Evolutionary conservation across 805 yeast species (phyloP), one percentile per base, ranked within the genome.

Genomic region (Candida jianshihensis): DNA sequence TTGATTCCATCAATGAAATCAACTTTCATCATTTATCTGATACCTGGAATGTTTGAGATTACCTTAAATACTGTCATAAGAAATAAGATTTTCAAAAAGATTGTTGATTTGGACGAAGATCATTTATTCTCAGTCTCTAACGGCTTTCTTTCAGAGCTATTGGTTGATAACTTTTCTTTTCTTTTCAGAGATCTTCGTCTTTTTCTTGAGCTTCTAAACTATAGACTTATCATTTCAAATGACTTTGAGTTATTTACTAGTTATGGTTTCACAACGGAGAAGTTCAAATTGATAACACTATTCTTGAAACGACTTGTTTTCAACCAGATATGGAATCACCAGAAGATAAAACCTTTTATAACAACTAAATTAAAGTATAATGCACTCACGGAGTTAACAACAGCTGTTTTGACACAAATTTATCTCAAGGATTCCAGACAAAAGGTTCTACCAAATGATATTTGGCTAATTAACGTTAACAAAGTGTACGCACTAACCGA

Each of bases 341-440:
- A 44, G 7, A 42, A 40, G 28, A 34, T 46, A 12, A 32, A 27
- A 17, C 26, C 6, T 5, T 5, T 30, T 12, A 11, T 33, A 12
- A 15, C 24, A 15, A 15, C 6, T 11, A 10, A 26, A n/a, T n/a
- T n/a, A 26, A 45, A 42, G 14, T 41, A 48, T 22, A 35, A 37
- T 2, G 35, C 39, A 7, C 38, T 63, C 24, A 55, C 60, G 35
- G 52, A 50, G 4, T 51, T 70, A 1, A 61, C 81, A 0, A 52
- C 78, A n/a, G 60, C 67, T 19, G 65, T 82, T 4, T 55, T 82
- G 35, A 73, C 79, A 36, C 89, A 81, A 52, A 54, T 85, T 1
- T 78, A 82, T 52, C 50, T 72, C 38, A 72, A 83, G 35, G 81
- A 85, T 47, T 61, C 81, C n/a, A 64, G 90, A 34, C 59, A 82